Percentiles rank a stretch among this genome's conserved stretches.
Evolutionary conservation across 1,284 basidiomycete species (phyloP).

Genomic region (Malassezia furfur): DNA sequence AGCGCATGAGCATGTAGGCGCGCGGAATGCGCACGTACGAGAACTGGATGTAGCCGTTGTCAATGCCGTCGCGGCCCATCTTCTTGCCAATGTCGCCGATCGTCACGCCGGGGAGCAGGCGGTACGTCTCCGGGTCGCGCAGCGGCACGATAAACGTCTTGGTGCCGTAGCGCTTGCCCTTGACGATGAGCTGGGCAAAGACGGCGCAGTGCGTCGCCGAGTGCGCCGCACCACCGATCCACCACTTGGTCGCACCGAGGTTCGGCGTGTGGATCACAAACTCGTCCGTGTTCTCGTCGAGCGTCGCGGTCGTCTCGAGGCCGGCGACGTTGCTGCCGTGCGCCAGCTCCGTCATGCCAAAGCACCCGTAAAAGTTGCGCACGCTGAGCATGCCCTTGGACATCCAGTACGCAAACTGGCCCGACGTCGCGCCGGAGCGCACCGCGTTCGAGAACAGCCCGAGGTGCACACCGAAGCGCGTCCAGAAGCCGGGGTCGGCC

Average conservation of each 20-base stretch:
- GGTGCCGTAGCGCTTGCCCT: constrained; percentile 54
- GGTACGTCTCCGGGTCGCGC: constrained; percentile 52
- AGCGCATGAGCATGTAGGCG: constrained; percentile 57
- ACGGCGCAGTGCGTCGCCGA: constrained; percentile 56
- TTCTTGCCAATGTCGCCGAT: constrained; percentile 58
- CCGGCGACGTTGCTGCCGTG: constrained; percentile 56
- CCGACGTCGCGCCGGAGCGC: constrained; percentile 38
- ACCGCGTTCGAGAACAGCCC: constrained; percentile 53
- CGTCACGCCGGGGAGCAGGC: constrained; percentile 52
- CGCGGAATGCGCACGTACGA: constrained; percentile 56
- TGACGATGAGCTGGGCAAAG: constrained; percentile 55
- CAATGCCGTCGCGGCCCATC: constrained; percentile 56
- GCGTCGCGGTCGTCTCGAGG: constrained; percentile 56
- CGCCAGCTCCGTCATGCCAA: constrained; percentile 54
- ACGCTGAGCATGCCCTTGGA: constrained; percentile 54
- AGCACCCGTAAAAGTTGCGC: constrained; percentile 56
- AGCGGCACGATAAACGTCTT: constrained; percentile 57
- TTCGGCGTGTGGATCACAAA: constrained; percentile 55
- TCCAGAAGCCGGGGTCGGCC: constrained; percentile 55
- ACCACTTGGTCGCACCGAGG: constrained; percentile 48
- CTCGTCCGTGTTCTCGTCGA: constrained; percentile 54
- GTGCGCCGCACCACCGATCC: constrained; percentile 56
- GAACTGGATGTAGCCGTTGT: constrained; percentile 51
- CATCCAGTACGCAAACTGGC: constrained; percentile 54
- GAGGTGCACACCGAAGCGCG: constrained; percentile 54